Evolutionary conservation across 805 yeast genomes (phyloP), one percentile per base, ranked within the genome.

Genomic region (Kazachstania psychrophila): DNA sequence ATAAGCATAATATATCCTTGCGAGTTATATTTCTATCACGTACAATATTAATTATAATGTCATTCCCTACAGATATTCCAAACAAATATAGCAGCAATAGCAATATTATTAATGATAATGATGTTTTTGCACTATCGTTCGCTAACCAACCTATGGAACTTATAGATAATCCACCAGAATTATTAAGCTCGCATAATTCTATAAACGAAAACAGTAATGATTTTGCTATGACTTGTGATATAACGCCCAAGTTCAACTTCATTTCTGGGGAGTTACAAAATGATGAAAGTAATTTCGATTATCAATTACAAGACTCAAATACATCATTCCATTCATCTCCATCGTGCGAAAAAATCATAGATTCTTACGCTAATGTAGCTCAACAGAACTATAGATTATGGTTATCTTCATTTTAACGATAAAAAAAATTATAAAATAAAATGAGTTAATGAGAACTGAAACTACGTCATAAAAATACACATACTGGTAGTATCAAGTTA

Each of bases 301-400:
- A 28, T 5, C 7, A 14, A 10, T 28, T 10, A 7, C 4, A 16
- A 14, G 10, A 20, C 9, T 33, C 14, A 20, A 13, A 13, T 7
- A 14, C 7, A n/a, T 13, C 16, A 28, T 28, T n/a, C 9, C 16
- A 13, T 19, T 23, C 40, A 13, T 17, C 32, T 17, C 25, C 36
- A 20, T 23, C 33, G 9, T 35, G 37, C 26, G 47, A 43, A 28
- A 44, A 37, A 25, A 46, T 48, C 9, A 32, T 33, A 13, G 42
- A 43, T 17, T 34, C 35, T 12, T 44, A 39, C 24, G 52, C 52
- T 17, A 42, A 53, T 32, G 54, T 52, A 6, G 56, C 60, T 14
- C 58, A 53, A 39, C 53, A 46, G 36, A 54, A 54, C 41, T 54
- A 54, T 47, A 47, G 53, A 34, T 38, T 55, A 29, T 54, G 58